Conservation (phyloP, 805 yeast genomes). For the Lachancea sp. region DNA sequence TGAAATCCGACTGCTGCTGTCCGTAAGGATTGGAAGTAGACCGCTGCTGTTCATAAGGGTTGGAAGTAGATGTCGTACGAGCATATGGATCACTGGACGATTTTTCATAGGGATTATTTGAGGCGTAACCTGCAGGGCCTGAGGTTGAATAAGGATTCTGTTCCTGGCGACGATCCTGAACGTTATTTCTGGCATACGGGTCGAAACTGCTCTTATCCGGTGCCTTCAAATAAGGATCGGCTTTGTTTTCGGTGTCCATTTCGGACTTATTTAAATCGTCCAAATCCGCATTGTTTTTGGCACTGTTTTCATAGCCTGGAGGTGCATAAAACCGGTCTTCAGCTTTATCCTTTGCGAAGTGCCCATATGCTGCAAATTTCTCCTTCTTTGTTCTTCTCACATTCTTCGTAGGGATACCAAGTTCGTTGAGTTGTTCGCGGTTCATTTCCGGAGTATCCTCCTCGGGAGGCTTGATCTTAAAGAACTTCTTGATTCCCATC, state of each 20-base stretch:
- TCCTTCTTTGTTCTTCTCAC: slow-evolving; percentile 33
- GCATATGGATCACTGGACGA: slow-evolving; percentile 3
- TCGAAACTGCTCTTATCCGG: slow-evolving; percentile 8
- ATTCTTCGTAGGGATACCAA: slow-evolving; percentile 39
- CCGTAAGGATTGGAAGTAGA: neutral
- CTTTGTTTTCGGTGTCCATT: slow-evolving; percentile 6
- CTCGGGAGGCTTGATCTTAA: slow-evolving; percentile 41
- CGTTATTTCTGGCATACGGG: slow-evolving; percentile 10
- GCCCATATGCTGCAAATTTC: slow-evolving; percentile 44
- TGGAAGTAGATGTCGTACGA: neutral
- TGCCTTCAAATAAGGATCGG: slow-evolving; percentile 3
- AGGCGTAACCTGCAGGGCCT: neutral
- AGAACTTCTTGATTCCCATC: slow-evolving; percentile 47
- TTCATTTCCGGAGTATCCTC: slow-evolving; percentile 40
- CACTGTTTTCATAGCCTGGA: slow-evolving; percentile 33
- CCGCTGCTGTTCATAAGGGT: slow-evolving; percentile 1
- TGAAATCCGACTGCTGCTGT: neutral
- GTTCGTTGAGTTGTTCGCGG: slow-evolving; percentile 36
- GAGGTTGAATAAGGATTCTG: slow-evolving; percentile 4
- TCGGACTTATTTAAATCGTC: slow-evolving; percentile 18
- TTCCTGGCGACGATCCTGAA: neutral
- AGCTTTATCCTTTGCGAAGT: slow-evolving; percentile 39
- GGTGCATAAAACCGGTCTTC: slow-evolving; percentile 36
- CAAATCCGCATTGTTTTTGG: slow-evolving; percentile 10
- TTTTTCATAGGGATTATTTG: slow-evolving; percentile 3